phyloP scores from a whole-genome alignment of 139 green algal genomes.

The Chlorella sp. region DNA sequence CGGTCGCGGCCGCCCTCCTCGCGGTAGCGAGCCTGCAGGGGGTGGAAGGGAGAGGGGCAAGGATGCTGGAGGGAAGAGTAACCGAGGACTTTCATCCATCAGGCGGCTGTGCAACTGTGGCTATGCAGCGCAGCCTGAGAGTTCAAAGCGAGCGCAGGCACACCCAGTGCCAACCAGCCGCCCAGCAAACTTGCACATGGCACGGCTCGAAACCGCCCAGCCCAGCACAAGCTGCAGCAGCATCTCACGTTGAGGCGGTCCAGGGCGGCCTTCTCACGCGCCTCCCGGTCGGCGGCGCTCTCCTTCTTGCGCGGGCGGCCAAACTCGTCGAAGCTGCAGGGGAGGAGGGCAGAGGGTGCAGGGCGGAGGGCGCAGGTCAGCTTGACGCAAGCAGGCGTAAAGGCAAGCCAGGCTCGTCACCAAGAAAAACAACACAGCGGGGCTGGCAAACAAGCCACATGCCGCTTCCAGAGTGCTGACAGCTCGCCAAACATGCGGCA shows the following conservation, averaged over 20 bases:
- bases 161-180: not conserved
- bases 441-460: not conserved
- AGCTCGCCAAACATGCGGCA: not conserved
- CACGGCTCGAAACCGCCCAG: too few relatives aligned
- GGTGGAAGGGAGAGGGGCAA: not conserved
- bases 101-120: too few relatives aligned
- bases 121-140: too few relatives aligned
- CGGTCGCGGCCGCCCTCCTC: constrained; percentile 13
- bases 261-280: constrained; percentile 75
- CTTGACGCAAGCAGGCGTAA: not conserved
- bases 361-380: not conserved
- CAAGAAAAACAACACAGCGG: not conserved
- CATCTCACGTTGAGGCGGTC: constrained; percentile 50
- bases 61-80: too few relatives aligned
- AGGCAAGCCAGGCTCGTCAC: not conserved
- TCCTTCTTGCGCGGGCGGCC: constrained; percentile 68
- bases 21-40: constrained; percentile 7
- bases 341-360: not conserved
- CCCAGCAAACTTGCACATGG: not conserved
- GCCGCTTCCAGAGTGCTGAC: too few relatives aligned
- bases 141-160: too few relatives aligned
- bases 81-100: too few relatives aligned
- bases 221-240: too few relatives aligned
- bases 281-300: constrained; percentile 57
- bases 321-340: constrained; percentile 82